phyloP scores from a whole-genome alignment of 2,329 filamentous ascomycete genomes.

The Hypoxylon sp. region DNA sequence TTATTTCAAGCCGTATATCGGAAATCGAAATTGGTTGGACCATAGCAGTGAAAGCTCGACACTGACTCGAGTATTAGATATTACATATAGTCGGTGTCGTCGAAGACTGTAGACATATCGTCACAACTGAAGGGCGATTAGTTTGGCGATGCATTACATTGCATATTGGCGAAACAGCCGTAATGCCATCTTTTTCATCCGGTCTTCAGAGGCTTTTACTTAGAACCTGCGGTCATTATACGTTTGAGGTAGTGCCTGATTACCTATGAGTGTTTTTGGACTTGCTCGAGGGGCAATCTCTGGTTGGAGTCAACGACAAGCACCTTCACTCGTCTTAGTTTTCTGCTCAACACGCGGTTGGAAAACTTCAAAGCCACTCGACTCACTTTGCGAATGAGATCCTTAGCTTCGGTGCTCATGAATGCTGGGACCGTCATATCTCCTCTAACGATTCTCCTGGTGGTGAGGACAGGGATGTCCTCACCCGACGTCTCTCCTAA shows the following conservation, averaged over 20 bases:
- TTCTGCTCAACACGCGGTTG: background rate
- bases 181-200: too few species aligned
- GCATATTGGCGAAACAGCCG: too few species aligned
- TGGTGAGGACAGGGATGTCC: too few species aligned
- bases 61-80: conserved; percentile 8
- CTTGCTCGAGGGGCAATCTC: conserved; percentile 87
- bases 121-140: too few species aligned
- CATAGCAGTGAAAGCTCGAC: conserved; percentile 12
- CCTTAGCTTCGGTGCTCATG: conserved; percentile 70
- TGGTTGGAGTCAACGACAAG: conserved; percentile 94
- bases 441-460: too few species aligned
- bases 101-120: too few species aligned
- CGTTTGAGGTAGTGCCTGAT: conserved; percentile 78
- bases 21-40: conserved; percentile 22
- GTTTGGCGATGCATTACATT: too few species aligned
- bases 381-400: background rate
- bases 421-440: too few species aligned
- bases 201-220: too few species aligned
- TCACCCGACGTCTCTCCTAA: too few species aligned
- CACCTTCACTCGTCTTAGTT: conserved; percentile 64
- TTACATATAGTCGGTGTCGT: background rate
- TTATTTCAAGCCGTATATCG: background rate
- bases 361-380: background rate
- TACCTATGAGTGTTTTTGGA: conserved; percentile 94
- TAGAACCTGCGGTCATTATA: too few species aligned